Evolutionary conservation across 129 eudicot genomes (phyloP).

Genomic region (Artemisia annua): DNA sequence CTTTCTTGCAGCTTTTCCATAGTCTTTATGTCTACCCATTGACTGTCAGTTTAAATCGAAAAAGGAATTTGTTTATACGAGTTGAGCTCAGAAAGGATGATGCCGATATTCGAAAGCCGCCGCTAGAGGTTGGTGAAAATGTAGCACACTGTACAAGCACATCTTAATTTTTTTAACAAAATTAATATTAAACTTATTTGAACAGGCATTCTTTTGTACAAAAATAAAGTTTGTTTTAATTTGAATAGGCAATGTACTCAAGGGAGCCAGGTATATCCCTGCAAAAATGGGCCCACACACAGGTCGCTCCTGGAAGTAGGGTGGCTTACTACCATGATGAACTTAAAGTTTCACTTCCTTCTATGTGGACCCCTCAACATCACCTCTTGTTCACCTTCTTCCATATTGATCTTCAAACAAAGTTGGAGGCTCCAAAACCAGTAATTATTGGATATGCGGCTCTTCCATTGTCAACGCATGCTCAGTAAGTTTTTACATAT

Average conservation of each 20-base stretch:
- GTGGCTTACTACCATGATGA: constrained; percentile 97
- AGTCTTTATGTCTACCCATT: constrained; percentile 97
- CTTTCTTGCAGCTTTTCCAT: constrained; percentile 94
- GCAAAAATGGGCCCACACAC: constrained; percentile 89
- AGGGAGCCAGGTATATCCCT: constrained; percentile 80
- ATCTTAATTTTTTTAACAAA: not conserved
- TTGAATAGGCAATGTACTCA: constrained; percentile 76
- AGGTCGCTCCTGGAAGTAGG: constrained; percentile 92
- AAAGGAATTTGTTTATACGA: constrained; percentile 91
- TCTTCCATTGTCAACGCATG: constrained; percentile 86
- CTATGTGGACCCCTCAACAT: constrained; percentile 87
- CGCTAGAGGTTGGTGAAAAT: constrained; percentile 67
- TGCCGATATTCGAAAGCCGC: constrained; percentile 69
- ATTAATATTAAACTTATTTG: constrained; percentile 9
- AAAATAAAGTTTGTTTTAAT: constrained; percentile 7
- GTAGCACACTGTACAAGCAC: not conserved
- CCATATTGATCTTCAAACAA: constrained; percentile 96
- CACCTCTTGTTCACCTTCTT: constrained; percentile 94
- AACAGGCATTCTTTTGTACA: constrained; percentile 47
- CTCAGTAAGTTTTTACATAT: constrained; percentile 57
- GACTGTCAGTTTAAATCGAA: constrained; percentile 86
- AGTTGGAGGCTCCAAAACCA: constrained; percentile 97
- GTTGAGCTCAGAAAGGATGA: constrained; percentile 94
- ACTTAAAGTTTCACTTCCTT: constrained; percentile 87
- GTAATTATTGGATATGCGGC: constrained; percentile 93